Base-by-base conservation (phyloP, 2,329 filamentous ascomycete genomes). In the Proliferodiscus dingleyae region DNA sequence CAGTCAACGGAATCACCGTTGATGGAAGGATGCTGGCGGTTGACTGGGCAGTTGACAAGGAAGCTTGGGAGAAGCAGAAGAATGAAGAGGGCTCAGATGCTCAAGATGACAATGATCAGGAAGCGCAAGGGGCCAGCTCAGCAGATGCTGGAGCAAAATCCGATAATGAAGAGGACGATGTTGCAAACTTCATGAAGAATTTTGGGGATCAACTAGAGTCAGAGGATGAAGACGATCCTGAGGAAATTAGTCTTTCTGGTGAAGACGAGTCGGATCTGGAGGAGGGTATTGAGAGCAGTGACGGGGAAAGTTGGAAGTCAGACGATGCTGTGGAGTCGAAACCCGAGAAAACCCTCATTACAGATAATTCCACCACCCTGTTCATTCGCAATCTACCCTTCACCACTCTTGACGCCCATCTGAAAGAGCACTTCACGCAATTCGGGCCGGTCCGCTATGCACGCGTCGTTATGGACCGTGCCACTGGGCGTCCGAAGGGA, bases 361-460 rank as follows among this genome's bases (percentile, higher is more conserved):
- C 72, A 13, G 80, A 86, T 63, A 87, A 88, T 58, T 80, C 80
- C 2, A 80, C 80, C 28, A 96, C 90, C 0, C 68, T 97, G 11
- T 98, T 98, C 68, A 78, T 98, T 58, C 88, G 93, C 55, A 98
- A 98, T 62, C 72, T 98, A 10, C 91, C 94, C 1, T 98, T 95
- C 66, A 89, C 85, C 2, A 83, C 82, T 34, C 86, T 85, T 15
- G 90, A 98, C 58, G 84, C 89, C 41, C 76, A 81, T 39, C 78
- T 98, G 36, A 85, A 90, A 62, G 75, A 83, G 41, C 91, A 96
- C 64, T 98, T 98, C 61, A 72, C 73, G n/a, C 75, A 84, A 59
- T 97, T 98, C 60, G 94, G 93, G 21, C 77, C 77, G n/a, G 73
- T 96, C 30, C 80, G 90, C 29, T 98, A 97, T 64, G 93, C 91